Evolutionary conservation across 768 basidiomycete genomes (phyloP).

Genomic region (Trametes elegans): DNA sequence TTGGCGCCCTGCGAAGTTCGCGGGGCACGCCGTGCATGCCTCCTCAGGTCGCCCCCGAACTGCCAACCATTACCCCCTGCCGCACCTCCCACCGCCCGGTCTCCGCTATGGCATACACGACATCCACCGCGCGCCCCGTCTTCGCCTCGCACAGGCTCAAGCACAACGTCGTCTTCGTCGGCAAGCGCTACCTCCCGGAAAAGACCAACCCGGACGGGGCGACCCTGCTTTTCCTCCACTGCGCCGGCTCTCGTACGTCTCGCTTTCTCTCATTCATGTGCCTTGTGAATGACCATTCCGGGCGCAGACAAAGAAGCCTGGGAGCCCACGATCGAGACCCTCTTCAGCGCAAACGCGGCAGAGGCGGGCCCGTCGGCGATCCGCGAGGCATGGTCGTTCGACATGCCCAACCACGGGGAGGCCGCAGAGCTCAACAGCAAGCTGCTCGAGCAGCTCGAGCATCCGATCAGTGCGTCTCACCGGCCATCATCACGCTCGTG

Average conservation of each 20-base stretch:
- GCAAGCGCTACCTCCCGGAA: slow-evolving; percentile 1
- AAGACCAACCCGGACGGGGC: not conserved
- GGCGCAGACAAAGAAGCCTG: slow-evolving; percentile 15
- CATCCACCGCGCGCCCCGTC: not conserved
- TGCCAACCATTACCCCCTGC: too few species aligned
- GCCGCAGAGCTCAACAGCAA: not conserved
- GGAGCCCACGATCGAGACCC: slow-evolving; percentile 1
- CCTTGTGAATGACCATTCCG: too few species aligned
- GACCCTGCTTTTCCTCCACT: slow-evolving; percentile 6
- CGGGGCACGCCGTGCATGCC: too few species aligned
- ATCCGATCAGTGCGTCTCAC: not conserved
- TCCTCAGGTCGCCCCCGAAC: too few species aligned
- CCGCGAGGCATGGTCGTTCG: slow-evolving; percentile 18
- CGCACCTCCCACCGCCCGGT: too few species aligned
- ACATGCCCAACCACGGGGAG: slow-evolving; percentile 16
- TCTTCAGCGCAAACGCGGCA: not conserved
- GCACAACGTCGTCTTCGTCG: not conserved
- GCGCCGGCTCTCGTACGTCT: slow-evolving; percentile 9
- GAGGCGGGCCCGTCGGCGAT: not conserved
- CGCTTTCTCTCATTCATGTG: not conserved
- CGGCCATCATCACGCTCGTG: not conserved
- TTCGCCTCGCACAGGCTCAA: not conserved
- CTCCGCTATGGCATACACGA: not conserved
- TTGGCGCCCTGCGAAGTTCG: too few species aligned
- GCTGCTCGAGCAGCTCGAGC: not conserved